Evolutionary conservation across 2,329 filamentous ascomycete genomes (phyloP), one percentile per base, ranked within the genome.

Genomic region (Magnaporthiopsis rhizophila): DNA sequence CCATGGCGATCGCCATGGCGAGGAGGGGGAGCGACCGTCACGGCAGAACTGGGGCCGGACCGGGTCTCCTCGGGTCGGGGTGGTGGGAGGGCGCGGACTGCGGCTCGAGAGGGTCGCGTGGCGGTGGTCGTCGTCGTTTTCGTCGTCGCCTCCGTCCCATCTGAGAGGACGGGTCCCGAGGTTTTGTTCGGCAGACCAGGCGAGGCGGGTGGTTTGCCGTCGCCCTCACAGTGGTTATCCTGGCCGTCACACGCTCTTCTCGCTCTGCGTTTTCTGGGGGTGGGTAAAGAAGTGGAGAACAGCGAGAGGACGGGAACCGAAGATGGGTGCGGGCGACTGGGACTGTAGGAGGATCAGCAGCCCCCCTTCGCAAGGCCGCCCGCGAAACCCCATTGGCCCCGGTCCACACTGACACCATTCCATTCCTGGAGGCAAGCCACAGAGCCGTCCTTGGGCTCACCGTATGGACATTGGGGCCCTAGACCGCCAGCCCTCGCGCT

Each of bases 1-100:
- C 83, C 84, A 86, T 86, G 83, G 83, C 84, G 75, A 83, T 81
- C 73, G 83, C 83, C 83, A 86, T 86, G 82, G 82, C 80, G 79
- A 76, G 77, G 69, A 32, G 50, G 45, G 61, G 61, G 38, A 53
- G 61, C 32, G 32, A 61, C n/a, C n/a, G 59, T 60, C 59, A 34
- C 59, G 18, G 45, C 45, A 53, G 45, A n/a, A n/a, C 45, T 21
- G 45, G 18, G 45, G 45, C 45, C 45, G 45, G 45, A 11, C 45
- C 21, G 45, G 45, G 18, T 21, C 45, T 53, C 45, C 45, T 53
- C 45, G 45, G 45, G 45, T 53, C 21, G 21, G 45, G 45, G 45
- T 21, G 15, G 45, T 4, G 45, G 21, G 45, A 53, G 45, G 21
- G 45, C 18, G 45, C 45, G 45, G 36, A 6, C 45, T 53, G 45